phyloP scores from a whole-genome alignment of 208 protist species.

The Leishmania lainsoni region DNA sequence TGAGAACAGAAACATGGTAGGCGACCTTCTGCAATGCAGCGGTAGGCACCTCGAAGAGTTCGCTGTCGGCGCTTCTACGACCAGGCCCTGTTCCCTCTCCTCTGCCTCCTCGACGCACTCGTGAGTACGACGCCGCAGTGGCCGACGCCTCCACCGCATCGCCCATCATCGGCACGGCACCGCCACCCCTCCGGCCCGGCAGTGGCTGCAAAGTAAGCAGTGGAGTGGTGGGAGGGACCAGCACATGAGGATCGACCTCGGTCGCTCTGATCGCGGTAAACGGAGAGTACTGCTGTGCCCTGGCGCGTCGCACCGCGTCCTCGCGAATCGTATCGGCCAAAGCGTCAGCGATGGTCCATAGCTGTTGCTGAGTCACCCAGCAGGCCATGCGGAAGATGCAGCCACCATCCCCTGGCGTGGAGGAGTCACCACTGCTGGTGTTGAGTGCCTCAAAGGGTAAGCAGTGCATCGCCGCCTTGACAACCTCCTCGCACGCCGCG shows the following conservation, averaged over 20 bases:
- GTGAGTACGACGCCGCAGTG: neutral
- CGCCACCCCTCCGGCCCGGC: neutral
- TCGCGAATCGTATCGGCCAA: conserved; percentile 57
- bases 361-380: conserved; percentile 65
- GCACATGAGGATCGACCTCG: conserved; percentile 30
- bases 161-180: neutral
- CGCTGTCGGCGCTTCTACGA: neutral
- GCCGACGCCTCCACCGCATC: neutral
- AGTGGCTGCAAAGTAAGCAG: conserved; percentile 32
- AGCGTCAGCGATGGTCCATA: conserved; percentile 64
- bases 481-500: conserved; percentile 48
- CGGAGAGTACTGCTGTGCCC: conserved; percentile 27
- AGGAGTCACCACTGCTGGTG: conserved; percentile 1
- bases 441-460: conserved; percentile 82
- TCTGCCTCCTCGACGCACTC: neutral
- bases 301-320: conserved; percentile 47
- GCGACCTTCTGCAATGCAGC: conserved; percentile 46
- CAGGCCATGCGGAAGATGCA: conserved; percentile 49
- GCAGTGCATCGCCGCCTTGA: conserved; percentile 77
- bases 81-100: neutral
- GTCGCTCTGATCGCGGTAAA: conserved; percentile 22
- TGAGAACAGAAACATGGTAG: conserved; percentile 51
- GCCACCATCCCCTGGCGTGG: neutral
- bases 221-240: conserved; percentile 27
- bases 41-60: conserved; percentile 40